These are phyloP conservation scores for Trametes punicea DNA, from an alignment of 768 basidiomycete species.

Conservation along the genomic window DNA sequence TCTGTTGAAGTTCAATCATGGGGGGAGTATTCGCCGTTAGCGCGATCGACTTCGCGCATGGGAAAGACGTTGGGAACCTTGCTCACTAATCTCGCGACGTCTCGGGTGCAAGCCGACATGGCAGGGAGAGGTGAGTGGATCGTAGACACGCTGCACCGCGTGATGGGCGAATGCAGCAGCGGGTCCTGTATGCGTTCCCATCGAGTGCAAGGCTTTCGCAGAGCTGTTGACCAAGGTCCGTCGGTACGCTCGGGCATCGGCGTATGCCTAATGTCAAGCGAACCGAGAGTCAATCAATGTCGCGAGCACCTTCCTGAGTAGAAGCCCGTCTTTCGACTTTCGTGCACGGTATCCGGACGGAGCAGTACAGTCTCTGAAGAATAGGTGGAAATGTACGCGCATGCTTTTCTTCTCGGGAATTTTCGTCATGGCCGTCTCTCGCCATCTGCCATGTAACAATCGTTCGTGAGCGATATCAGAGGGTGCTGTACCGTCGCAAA, in stretches of 20 bases:
- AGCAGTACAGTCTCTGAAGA: too few relatives aligned
- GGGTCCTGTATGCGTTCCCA: neutral
- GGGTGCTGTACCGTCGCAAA: too few relatives aligned
- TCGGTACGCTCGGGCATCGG: neutral
- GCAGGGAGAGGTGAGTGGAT: neutral
- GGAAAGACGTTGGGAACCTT: neutral
- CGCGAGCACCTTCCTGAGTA: too few relatives aligned
- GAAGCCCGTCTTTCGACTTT: too few relatives aligned
- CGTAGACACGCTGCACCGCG: slow-evolving; percentile 6
- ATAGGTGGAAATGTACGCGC: too few relatives aligned
- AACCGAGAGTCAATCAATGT: too few relatives aligned
- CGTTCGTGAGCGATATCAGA: neutral
- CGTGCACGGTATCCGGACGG: too few relatives aligned
- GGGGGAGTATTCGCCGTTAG: neutral
- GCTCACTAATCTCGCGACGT: neutral
- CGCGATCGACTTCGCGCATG: neutral
- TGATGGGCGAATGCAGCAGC: neutral
- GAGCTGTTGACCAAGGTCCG: neutral
- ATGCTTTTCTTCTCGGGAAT: too few relatives aligned
- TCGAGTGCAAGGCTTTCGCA: neutral
- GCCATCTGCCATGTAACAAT: neutral
- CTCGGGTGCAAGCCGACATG: neutral
- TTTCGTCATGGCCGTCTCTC: too few relatives aligned
- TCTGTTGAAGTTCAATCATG: neutral
- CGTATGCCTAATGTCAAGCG: neutral